These are phyloP conservation scores for Adansonia rubrostipa DNA, from an alignment of 441 rosid species.

Conservation along the genomic window DNA sequence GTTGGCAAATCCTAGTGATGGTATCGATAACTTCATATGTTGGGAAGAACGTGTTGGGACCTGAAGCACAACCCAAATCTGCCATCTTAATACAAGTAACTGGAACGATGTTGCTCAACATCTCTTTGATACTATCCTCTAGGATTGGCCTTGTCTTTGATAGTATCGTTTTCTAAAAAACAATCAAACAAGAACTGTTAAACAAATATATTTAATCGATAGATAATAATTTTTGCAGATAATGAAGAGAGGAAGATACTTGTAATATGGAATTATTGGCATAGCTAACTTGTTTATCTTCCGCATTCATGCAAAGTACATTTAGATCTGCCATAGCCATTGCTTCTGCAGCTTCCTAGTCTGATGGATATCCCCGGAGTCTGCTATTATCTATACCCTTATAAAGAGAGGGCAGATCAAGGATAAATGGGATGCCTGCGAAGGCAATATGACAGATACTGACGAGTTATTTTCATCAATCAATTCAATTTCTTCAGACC, in stretches of 20 bases:
- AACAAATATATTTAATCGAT: neutral
- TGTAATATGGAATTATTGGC: neutral
- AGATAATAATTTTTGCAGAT: neutral
- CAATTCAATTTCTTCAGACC: too few species aligned
- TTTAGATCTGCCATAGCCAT: neutral
- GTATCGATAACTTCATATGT: conserved; percentile 24
- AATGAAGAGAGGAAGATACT: neutral
- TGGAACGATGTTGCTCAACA: neutral
- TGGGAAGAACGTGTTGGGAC: conserved; percentile 35
- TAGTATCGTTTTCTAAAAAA: conserved; percentile 22
- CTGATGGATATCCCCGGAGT: too few species aligned
- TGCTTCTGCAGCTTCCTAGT: neutral
- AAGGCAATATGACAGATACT: too few species aligned
- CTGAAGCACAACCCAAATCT: conserved; percentile 46
- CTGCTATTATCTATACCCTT: too few species aligned
- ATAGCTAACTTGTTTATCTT: neutral
- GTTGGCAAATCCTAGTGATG: conserved; percentile 22
- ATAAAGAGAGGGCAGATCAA: too few species aligned
- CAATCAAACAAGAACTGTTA: neutral
- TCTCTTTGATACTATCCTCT: conserved; percentile 19
- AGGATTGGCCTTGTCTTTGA: conserved; percentile 23
- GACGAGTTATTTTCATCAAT: too few species aligned
- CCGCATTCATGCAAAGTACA: neutral
- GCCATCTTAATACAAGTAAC: conserved; percentile 20
- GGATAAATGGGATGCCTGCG: too few species aligned